Conservation (phyloP, 2,329 filamentous ascomycete species). For the Simplicillium sp. region DNA sequence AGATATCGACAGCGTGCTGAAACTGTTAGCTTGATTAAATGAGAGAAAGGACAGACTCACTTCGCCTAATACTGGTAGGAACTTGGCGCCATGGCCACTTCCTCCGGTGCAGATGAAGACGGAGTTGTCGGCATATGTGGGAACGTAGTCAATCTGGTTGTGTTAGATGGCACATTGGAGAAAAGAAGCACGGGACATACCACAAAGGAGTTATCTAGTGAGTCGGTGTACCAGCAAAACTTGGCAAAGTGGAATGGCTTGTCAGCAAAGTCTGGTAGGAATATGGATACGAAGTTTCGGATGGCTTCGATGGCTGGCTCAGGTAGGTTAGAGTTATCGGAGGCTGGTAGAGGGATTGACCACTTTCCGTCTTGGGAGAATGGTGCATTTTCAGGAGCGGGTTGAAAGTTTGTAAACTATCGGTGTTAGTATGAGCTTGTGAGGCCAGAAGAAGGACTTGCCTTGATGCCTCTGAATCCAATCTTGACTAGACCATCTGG, state of each 20-base stretch:
- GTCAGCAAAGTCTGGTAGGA: slow-evolving; percentile 16
- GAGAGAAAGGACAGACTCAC: slow-evolving; percentile 5
- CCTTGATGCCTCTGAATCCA: slow-evolving; percentile 18
- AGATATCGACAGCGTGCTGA: slow-evolving; percentile 21
- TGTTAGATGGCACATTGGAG: neutral
- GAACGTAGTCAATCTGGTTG: slow-evolving; percentile 20
- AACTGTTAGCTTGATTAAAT: slow-evolving; percentile 4
- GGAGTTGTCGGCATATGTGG: slow-evolving; percentile 16
- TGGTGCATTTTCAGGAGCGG: slow-evolving; percentile 14
- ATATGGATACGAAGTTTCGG: slow-evolving; percentile 12
- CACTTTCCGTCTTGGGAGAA: slow-evolving; percentile 20
- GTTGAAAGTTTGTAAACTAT: slow-evolving; percentile 21
- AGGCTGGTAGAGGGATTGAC: slow-evolving; percentile 18
- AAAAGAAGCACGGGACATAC: slow-evolving; percentile 4
- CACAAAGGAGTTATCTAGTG: slow-evolving; percentile 21
- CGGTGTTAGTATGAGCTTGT: neutral
- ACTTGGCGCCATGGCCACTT: slow-evolving; percentile 25
- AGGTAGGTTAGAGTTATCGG: slow-evolving; percentile 11
- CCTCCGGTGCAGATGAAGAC: slow-evolving; percentile 24
- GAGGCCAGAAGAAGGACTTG: neutral
- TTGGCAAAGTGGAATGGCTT: slow-evolving; percentile 16
- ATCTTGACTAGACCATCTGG: slow-evolving; percentile 17
- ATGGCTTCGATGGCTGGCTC: slow-evolving; percentile 14
- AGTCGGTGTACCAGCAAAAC: slow-evolving; percentile 25
- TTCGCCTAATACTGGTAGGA: slow-evolving; percentile 22